Percentiles rank a stretch among this genome's conserved stretches.
Conservation (phyloP, 2,329 filamentous ascomycete species). For the Hansfordia pulvinata region DNA sequence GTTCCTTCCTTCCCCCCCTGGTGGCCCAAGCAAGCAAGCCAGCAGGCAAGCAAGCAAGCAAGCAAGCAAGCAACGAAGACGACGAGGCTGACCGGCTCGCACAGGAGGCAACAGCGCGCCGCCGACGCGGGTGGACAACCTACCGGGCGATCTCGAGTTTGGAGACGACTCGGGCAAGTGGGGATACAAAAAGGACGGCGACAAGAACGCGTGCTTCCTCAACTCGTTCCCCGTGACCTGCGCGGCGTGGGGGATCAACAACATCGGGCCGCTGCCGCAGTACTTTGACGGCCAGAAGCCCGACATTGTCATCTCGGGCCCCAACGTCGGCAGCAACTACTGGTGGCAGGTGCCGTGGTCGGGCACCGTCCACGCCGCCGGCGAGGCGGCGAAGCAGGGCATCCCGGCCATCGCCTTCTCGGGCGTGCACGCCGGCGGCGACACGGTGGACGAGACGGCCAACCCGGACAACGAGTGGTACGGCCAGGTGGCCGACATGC, state of each 20-base stretch:
- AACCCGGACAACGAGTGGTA: slow-evolving; percentile 47
- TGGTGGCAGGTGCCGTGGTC: slow-evolving; percentile 1
- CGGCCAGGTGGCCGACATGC: slow-evolving; percentile 42
- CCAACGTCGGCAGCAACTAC: background rate
- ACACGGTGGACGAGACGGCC: slow-evolving; percentile 16
- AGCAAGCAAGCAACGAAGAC: too few species aligned
- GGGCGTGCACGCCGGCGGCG: background rate
- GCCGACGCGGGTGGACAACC: too few species aligned
- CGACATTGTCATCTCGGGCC: background rate
- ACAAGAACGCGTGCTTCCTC: too few species aligned
- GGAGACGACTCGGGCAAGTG: too few species aligned
- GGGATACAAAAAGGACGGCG: too few species aligned
- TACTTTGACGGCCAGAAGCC: slow-evolving; percentile 22
- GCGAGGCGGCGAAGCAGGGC: slow-evolving; percentile 1
- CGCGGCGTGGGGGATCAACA: slow-evolving; percentile 1
- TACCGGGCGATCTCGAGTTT: too few species aligned
- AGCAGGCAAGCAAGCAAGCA: too few species aligned
- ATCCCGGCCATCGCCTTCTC: slow-evolving; percentile 1
- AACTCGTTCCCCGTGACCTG: slow-evolving; percentile 1
- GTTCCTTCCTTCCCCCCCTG: too few species aligned
- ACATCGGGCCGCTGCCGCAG: background rate
- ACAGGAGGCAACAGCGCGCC: too few species aligned
- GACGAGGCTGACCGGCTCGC: too few species aligned
- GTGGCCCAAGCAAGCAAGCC: too few species aligned
- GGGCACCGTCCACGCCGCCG: slow-evolving; percentile 1